phyloP scores from a whole-genome alignment of 306 rosid species.

The Casuarina glauca region DNA sequence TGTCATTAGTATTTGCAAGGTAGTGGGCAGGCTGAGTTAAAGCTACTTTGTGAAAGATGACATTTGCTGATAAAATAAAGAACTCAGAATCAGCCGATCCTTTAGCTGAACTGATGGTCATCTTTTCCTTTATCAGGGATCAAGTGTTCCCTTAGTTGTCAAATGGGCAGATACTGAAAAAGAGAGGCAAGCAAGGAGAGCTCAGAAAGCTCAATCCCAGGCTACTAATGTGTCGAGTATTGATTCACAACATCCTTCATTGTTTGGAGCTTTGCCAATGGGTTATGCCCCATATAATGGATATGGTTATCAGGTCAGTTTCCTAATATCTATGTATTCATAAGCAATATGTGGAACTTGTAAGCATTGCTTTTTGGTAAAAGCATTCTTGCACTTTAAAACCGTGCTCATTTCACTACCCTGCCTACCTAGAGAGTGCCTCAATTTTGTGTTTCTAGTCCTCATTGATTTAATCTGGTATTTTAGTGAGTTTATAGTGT shows the following conservation, averaged over 20 bases:
- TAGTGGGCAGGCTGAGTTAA: conserved; percentile 9
- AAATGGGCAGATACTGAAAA: conserved; percentile 99
- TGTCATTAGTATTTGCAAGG: background rate
- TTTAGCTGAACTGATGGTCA: conserved; percentile 26
- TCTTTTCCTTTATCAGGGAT: conserved; percentile 58
- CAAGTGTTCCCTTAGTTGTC: conserved; percentile 97
- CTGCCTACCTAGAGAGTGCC: conserved; percentile 16
- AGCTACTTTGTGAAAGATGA: conserved; percentile 18
- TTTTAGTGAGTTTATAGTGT: conserved; percentile 20
- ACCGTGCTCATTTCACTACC: conserved; percentile 13
- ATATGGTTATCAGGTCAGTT: conserved; percentile 88
- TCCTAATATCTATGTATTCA: background rate
- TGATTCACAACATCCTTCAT: conserved; percentile 82
- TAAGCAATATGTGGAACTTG: background rate
- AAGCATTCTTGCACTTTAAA: conserved; percentile 11
- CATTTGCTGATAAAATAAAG: conserved; percentile 14
- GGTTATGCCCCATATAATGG: conserved; percentile 93
- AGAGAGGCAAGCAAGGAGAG: conserved; percentile 97
- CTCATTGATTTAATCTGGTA: background rate
- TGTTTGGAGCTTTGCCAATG: conserved; percentile 92
- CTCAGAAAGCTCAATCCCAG: conserved; percentile 92
- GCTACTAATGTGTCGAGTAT: conserved; percentile 59
- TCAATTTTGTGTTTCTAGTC: background rate
- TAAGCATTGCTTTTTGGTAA: background rate
- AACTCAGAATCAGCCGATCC: conserved; percentile 17